phyloP scores from a whole-genome alignment of 768 basidiomycete species.

The Suillus placidus region DNA sequence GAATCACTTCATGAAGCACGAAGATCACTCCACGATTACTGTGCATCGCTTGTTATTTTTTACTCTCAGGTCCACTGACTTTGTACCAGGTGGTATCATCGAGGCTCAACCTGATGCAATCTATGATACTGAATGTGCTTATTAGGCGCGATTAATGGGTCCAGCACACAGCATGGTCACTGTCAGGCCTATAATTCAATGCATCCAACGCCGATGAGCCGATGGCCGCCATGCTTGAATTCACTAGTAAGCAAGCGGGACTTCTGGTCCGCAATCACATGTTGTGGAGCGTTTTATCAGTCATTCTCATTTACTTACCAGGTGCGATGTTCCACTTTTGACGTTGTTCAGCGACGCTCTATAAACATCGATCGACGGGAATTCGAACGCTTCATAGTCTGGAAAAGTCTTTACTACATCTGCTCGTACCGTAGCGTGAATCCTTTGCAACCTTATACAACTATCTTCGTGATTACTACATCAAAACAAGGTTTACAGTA shows the following conservation, averaged over 20 bases:
- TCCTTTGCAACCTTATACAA: conserved; percentile 6
- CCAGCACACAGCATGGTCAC: not conserved
- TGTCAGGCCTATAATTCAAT: not conserved
- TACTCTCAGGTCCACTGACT: no score
- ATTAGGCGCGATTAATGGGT: not conserved
- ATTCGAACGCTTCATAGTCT: not conserved
- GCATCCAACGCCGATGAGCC: not conserved
- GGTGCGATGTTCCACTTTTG: not conserved
- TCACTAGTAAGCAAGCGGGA: not conserved
- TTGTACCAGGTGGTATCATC: no score
- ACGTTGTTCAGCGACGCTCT: not conserved
- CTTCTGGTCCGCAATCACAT: not conserved
- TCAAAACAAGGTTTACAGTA: conserved; percentile 6
- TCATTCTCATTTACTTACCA: no score
- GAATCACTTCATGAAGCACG: not conserved
- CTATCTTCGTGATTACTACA: not conserved
- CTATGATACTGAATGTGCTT: no score
- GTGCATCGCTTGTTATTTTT: not conserved
- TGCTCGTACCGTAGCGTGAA: conserved; percentile 1
- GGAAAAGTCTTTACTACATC: not conserved
- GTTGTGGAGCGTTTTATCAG: not conserved
- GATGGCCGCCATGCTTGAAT: not conserved
- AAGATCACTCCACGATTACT: not conserved
- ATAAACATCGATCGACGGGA: not conserved
- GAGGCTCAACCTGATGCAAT: no score